These are phyloP conservation scores for Cynara cardunculus DNA, from an alignment of 129 eudicot genomes.

Conservation along the genomic window DNA sequence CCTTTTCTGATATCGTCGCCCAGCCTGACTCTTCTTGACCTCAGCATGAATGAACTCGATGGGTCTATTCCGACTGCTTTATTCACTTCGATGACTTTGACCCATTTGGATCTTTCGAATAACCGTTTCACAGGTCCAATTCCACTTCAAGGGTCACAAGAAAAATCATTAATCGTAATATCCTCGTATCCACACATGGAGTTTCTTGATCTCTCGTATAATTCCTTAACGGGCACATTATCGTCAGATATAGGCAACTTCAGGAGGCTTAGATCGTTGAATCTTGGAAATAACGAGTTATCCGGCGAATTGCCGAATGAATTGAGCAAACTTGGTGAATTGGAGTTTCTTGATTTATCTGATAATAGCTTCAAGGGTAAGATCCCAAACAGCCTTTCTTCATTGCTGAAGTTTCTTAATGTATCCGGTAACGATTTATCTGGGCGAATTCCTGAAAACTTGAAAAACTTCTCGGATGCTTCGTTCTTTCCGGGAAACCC, in stretches of 20 bases:
- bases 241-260: conserved; percentile 64
- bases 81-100: conserved; percentile 60
- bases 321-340: conserved; percentile 52
- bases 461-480: conserved; percentile 49
- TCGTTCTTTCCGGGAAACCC: conserved; percentile 84
- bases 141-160: conserved; percentile 66
- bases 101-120: conserved; percentile 67
- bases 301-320: conserved; percentile 75
- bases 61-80: conserved; percentile 72
- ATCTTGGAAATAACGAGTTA: conserved; percentile 68
- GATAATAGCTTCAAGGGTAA: conserved; percentile 58
- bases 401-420: conserved; percentile 49
- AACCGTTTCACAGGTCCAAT: conserved; percentile 70
- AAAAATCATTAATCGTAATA: conserved; percentile 49
- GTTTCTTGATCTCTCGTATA: conserved; percentile 81
- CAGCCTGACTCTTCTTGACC: conserved; percentile 51
- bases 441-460: conserved; percentile 61
- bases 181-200: conserved; percentile 76
- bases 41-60: conserved; percentile 66
- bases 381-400: conserved; percentile 63
- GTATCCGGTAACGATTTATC: conserved; percentile 63
- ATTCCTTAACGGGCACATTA: conserved; percentile 52
- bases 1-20: conserved; percentile 42
- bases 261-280: conserved; percentile 60
- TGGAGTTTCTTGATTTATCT: conserved; percentile 81